Percentiles rank a stretch among this genome's conserved stretches.
phyloP scores from a whole-genome alignment of 1,284 basidiomycete species.

The Abortiporus biennis region DNA sequence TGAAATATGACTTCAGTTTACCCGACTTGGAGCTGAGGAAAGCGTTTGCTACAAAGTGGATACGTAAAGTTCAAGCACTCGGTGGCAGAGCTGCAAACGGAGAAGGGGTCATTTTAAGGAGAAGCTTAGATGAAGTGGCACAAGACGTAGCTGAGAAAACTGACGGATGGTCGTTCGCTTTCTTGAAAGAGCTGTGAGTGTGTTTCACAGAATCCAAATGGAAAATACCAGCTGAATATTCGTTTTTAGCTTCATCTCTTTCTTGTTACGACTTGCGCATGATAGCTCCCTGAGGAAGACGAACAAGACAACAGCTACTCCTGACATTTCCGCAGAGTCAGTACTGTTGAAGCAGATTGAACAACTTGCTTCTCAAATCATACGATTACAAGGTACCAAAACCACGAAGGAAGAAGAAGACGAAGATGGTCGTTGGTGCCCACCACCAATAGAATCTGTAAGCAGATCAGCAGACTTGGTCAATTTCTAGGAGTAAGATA shows the following conservation, averaged over 20 bases:
- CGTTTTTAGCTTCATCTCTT: constrained; percentile 20
- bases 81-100: not conserved
- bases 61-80: constrained; percentile 14
- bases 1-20: constrained; percentile 35
- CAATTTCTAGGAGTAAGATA: not conserved
- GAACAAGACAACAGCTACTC: not conserved
- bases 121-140: constrained; percentile 11
- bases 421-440: not conserved
- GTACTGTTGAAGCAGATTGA: constrained; percentile 17
- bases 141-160: constrained; percentile 19
- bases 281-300: constrained; percentile 12
- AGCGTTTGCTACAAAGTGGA: constrained; percentile 21
- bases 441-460: not conserved
- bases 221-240: not conserved
- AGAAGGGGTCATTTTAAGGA: constrained; percentile 10
- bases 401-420: not conserved
- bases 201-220: not conserved
- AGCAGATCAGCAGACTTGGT: not conserved
- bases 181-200: constrained; percentile 25
- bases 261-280: constrained; percentile 22
- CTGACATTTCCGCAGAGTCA: constrained; percentile 3
- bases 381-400: constrained; percentile 3
- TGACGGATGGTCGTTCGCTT: constrained; percentile 24
- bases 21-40: constrained; percentile 17
- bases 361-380: constrained; percentile 15